Base-by-base conservation (phyloP, 495 filamentous ascomycete genomes). In the Trichodelitschia bisporula region DNA sequence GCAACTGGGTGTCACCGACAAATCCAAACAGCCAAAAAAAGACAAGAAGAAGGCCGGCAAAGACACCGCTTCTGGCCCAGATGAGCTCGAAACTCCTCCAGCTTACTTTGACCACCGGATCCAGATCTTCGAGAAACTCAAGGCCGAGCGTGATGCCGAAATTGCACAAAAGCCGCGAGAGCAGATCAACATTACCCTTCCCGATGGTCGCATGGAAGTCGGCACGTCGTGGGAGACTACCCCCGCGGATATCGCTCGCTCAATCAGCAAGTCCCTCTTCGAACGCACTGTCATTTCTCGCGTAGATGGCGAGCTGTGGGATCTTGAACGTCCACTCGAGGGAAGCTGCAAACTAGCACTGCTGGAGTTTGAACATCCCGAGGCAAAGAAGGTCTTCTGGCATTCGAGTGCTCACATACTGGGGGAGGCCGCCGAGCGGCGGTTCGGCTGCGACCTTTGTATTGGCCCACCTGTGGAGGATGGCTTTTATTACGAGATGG, bases 401-500 rank as follows among this genome's bases (percentile, higher is more conserved):
- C 86, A 97, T 50, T 83, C 74, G 2, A 78, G 71, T 38, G 86
- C 86, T 17, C 86, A 97, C 50, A 62, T 78, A 33, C 66, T 97
- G n/a, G 86, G 86, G 33, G 84, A 93, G 50, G 79, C 80, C 28
- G 76, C 70, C 24, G 89, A 97, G 50, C 65, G 71, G 37, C 65
- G 82, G 38, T 97, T 76, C 47, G 76, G 74, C 27, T 93, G 82
- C 54, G 67, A 82, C 35, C 61, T 97, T 28, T 90, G 78, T 39
- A 80, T 91, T 43, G 86, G 86, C 5, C 86, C 86, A 14, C 86
- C 83, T 4, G 78, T 78, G 19, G 69, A 83, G 10, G 72, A 83
- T 50, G 86, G 89, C 20, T 97, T 95, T 62, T 95, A 89, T 59
- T 95, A 95, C 51, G 84, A 97, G 46, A 92, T 95, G 82, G 72